Base-by-base conservation (phyloP, 129 eudicot genomes). In the Scalesia atractyloides region DNA sequence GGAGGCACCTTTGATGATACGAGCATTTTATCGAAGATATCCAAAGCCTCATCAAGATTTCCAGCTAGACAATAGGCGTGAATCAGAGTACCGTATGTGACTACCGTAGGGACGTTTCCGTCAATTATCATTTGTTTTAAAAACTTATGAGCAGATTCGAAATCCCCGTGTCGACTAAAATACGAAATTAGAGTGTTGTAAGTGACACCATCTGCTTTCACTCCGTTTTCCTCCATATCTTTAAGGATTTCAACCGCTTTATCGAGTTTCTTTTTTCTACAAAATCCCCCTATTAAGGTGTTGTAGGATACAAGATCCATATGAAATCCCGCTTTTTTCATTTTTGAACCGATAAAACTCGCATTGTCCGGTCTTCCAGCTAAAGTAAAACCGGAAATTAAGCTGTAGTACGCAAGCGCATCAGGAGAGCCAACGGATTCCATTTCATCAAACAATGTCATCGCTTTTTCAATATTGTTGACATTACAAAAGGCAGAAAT, bases 41-140 rank as follows among this genome's bases (percentile, higher is more conserved):
- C 83, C 85, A 86, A 79, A 14, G 91, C 98, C 24, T 83, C 88
- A 26, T 83, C 85, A 69, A 90, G 81, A 68, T 86, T 58, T 12
- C 84, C 96, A 2, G 76, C 76, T 67, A 77, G 69, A 47, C 97
- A 90, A 77, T 79, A 88, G 0, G 87, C 93, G 33, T 88, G 86
- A 75, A 94, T 88, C n/a, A 94, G 67, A 50, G 93, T 76, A 41
- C 93, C 97, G 58, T 82, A 94, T n/a, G 97, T 94, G 36, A 86
- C 88, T 33, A 90, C 91, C 20, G 84, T 88, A 53, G 97, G 97
- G 37, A 47, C 54, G 22, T 86, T 51, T 46, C 91, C 91, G 44
- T 90, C 86, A 14, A 53, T 58, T 11, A 80, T 69, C 98, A 90
- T 94, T 64, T 78, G 81, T 79, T 78, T 86, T 74, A 90, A 65